These are phyloP conservation scores for Filobasidium wieringae DNA, from an alignment of 768 basidiomycete genomes.

Conservation along the genomic window DNA sequence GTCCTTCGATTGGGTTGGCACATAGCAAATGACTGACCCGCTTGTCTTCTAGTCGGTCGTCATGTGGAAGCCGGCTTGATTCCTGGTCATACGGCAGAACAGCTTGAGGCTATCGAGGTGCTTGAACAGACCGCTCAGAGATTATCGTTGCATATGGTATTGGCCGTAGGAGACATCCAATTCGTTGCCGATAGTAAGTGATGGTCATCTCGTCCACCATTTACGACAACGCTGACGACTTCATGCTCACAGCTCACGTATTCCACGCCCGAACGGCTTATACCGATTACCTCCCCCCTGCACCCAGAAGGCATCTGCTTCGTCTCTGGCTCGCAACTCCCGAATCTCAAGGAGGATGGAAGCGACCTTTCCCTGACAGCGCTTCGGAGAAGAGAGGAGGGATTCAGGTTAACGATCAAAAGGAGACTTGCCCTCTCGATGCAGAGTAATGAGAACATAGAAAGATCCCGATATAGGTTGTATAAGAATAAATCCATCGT, in stretches of 20 bases:
- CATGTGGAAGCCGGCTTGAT: constrained; percentile 25
- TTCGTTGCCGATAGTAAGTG: constrained; percentile 30
- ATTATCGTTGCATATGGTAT: constrained; percentile 34
- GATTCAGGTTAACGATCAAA: constrained; percentile 30
- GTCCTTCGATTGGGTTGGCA: not conserved
- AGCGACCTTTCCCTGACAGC: constrained; percentile 29
- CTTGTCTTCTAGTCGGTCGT: constrained; percentile 16
- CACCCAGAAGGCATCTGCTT: constrained; percentile 30
- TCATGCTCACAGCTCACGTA: constrained; percentile 18
- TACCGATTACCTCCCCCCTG: constrained; percentile 28
- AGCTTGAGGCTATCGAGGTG: constrained; percentile 29
- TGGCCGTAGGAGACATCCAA: constrained; percentile 35
- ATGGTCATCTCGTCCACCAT: no score
- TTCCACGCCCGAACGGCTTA: constrained; percentile 36
- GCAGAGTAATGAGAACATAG: constrained; percentile 20
- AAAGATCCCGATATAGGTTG: no score
- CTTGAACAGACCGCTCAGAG: constrained; percentile 33
- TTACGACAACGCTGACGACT: not conserved
- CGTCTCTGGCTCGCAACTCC: constrained; percentile 35
- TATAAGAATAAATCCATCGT: no score
- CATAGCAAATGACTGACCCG: not conserved
- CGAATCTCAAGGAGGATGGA: constrained; percentile 35
- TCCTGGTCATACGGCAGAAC: constrained; percentile 21
- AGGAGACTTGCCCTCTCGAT: constrained; percentile 22
- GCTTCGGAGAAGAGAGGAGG: constrained; percentile 30